Conservation (phyloP, 306 rosid species). For the Lablab purpureus region DNA sequence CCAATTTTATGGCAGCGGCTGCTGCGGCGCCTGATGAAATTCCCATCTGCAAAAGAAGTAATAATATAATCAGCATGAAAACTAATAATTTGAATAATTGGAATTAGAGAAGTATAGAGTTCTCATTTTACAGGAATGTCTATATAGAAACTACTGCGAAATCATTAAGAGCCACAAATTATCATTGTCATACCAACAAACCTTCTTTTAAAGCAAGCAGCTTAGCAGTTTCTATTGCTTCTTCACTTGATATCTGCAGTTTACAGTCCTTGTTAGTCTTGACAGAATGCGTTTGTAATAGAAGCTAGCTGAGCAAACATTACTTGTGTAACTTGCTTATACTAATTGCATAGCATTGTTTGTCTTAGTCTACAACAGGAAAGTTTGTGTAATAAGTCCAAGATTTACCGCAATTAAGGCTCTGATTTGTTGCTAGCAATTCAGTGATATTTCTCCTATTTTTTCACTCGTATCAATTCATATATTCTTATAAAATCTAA, state of each 20-base stretch:
- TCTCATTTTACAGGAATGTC: background rate
- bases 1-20: slow-evolving; percentile 65
- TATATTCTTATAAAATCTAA: background rate
- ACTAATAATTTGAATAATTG: background rate
- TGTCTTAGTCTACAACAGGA: background rate
- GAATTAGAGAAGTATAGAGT: background rate
- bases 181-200: slow-evolving; percentile 60
- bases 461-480: background rate
- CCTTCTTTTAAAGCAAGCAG: slow-evolving; percentile 80
- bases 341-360: background rate
- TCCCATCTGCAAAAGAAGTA: slow-evolving; percentile 57
- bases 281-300: background rate
- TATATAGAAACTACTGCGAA: background rate
- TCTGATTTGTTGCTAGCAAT: background rate
- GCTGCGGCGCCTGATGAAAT: slow-evolving; percentile 83
- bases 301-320: background rate
- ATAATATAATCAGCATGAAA: background rate
- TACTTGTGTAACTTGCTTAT: background rate
- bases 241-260: slow-evolving; percentile 66
- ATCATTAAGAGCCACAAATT: background rate
- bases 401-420: background rate
- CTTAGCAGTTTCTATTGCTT: slow-evolving; percentile 74
- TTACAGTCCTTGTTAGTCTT: slow-evolving; percentile 19
- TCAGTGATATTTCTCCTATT: background rate
- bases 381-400: background rate